phyloP scores from a whole-genome alignment of 2,329 filamentous ascomycete genomes.

The Leptographium radiaticola region DNA sequence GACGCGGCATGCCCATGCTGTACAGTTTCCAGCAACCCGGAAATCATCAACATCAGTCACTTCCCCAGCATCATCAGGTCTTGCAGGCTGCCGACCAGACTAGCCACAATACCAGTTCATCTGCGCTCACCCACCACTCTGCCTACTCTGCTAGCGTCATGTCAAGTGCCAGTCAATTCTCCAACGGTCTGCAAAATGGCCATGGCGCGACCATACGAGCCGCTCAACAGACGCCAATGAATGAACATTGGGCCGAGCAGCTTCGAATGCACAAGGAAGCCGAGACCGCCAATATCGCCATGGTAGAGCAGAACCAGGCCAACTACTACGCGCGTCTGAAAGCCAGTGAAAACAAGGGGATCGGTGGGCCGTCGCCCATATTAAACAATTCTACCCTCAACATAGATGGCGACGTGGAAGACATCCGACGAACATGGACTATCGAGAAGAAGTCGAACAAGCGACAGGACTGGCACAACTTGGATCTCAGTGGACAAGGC shows the following conservation, averaged over 20 bases:
- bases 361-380: constrained; percentile 39
- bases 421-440: constrained; percentile 45
- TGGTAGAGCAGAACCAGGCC: constrained; percentile 50
- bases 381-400: constrained; percentile 33
- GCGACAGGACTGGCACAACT: constrained; percentile 77
- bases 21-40: constrained; percentile 56
- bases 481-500: constrained; percentile 95
- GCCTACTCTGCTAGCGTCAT: constrained; percentile 51
- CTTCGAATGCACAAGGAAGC: constrained; percentile 67
- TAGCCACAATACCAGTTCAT: constrained; percentile 38
- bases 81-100: constrained; percentile 44
- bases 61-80: constrained; percentile 49
- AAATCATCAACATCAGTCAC: constrained; percentile 49
- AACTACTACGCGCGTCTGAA: constrained; percentile 62
- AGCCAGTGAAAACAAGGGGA: constrained; percentile 56
- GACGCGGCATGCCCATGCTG: constrained; percentile 48
- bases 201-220: constrained; percentile 14
- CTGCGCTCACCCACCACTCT: constrained; percentile 45
- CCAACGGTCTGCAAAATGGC: constrained; percentile 43
- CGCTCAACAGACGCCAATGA: constrained; percentile 33
- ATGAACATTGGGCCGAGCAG: constrained; percentile 79
- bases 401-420: constrained; percentile 40
- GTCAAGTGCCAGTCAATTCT: constrained; percentile 50
- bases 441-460: constrained; percentile 53
- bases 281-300: constrained; percentile 58